Conservation (phyloP, 2,329 filamentous ascomycete genomes). For the Diaporthe vexans region DNA sequence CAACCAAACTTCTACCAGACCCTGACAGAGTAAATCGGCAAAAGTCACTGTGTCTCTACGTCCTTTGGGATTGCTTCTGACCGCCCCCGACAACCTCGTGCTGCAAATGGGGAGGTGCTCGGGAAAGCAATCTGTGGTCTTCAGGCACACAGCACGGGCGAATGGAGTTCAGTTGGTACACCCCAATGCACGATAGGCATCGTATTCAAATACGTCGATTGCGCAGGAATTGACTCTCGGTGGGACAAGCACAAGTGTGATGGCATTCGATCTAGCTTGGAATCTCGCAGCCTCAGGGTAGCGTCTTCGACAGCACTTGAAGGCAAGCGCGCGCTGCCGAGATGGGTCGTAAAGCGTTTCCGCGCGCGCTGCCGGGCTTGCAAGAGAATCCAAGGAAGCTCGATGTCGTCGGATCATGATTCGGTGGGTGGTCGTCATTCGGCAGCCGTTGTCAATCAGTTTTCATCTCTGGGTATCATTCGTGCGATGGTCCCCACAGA, state of each 20-base stretch:
- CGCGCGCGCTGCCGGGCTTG: not conserved
- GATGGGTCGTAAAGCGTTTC: not conserved
- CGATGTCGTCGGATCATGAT: not conserved
- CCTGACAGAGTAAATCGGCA: not conserved
- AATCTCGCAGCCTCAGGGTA: not conserved
- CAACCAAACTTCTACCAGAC: no score
- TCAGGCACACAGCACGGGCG: not conserved
- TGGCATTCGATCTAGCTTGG: not conserved
- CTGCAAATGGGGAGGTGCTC: not conserved
- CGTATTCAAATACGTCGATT: not conserved
- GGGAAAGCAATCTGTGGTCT: no score
- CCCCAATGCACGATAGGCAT: not conserved
- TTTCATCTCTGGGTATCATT: slow-evolving; percentile 24
- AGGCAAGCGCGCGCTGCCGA: not conserved
- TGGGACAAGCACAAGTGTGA: not conserved
- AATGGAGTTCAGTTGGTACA: no score
- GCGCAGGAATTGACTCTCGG: not conserved
- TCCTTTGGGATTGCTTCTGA: not conserved
- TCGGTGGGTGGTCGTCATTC: slow-evolving; percentile 7
- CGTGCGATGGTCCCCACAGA: not conserved
- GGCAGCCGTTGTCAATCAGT: slow-evolving; percentile 3
- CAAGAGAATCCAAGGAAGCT: not conserved
- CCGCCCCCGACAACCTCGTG: not conserved
- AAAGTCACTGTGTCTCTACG: not conserved
- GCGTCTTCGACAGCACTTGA: not conserved